Evolutionary conservation across 805 yeast genomes (phyloP).

Genomic region (Kregervanrija delftensis): DNA sequence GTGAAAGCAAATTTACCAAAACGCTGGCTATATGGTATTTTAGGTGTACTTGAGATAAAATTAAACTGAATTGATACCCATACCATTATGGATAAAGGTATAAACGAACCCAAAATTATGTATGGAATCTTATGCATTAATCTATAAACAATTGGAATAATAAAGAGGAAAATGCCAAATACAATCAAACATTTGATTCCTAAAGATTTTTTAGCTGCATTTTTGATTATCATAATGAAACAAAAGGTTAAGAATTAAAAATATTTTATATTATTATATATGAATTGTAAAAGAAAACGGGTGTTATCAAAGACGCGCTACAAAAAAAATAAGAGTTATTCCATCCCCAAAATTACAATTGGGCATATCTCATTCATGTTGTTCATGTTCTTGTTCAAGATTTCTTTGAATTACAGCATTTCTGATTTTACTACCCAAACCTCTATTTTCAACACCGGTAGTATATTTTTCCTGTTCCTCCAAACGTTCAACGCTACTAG

Average conservation of each 20-base stretch:
- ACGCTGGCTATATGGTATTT: not conserved
- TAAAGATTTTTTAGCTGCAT: not conserved
- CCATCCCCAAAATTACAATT: not conserved
- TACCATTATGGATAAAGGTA: conserved; percentile 10
- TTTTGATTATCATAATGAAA: not conserved
- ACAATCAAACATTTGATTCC: not conserved
- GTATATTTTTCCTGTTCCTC: not conserved
- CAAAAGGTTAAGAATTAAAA: not conserved
- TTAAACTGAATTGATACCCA: conserved; percentile 6
- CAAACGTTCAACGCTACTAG: not conserved
- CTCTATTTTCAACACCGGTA: conserved; percentile 3
- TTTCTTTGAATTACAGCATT: conserved; percentile 22
- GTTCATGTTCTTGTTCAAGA: conserved; percentile 10
- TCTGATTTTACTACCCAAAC: conserved; percentile 14
- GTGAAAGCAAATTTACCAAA: conserved; percentile 18
- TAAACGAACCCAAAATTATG: conserved; percentile 10
- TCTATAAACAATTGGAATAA: conserved; percentile 5
- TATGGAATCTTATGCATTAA: conserved; percentile 5
- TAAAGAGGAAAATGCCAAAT: conserved; percentile 1
- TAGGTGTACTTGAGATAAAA: not conserved
- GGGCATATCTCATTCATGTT: not conserved
- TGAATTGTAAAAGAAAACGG: not conserved
- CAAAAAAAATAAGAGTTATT: not conserved
- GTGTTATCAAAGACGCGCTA: not conserved
- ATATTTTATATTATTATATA: not conserved